A percentile compares a stretch with the other conserved stretches of the same genome.
Evolutionary conservation across 2,329 filamentous ascomycete genomes (phyloP).

Genomic region (Verticillium albo-atrum): DNA sequence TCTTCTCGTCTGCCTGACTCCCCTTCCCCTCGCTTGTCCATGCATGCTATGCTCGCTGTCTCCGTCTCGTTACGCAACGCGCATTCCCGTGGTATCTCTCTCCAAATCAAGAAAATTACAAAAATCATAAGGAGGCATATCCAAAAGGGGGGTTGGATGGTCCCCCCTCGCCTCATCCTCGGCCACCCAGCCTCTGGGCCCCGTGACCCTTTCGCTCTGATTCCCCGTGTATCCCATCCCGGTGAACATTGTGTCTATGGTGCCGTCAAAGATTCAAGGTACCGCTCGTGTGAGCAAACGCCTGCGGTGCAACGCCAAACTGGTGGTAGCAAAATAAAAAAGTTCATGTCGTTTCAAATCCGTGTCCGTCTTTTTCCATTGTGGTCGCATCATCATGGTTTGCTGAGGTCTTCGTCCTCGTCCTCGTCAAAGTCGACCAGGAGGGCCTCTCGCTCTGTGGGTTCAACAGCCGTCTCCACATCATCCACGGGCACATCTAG

Average conservation of each 20-base stretch:
- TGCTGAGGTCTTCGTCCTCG: not conserved
- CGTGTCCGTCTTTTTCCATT: not conserved
- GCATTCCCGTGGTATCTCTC: not conserved
- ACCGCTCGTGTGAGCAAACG: not conserved
- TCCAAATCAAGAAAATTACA: not conserved
- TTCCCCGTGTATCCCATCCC: not conserved
- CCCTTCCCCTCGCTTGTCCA: not conserved
- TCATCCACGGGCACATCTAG: slow-evolving; percentile 34
- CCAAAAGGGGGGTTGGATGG: too few relatives aligned
- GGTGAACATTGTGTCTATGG: not conserved
- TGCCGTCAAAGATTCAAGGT: not conserved
- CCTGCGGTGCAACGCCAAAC: not conserved
- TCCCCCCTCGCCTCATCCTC: not conserved
- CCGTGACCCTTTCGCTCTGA: not conserved
- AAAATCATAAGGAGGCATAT: not conserved
- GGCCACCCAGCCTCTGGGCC: not conserved
- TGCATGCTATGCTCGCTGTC: not conserved
- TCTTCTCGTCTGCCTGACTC: not conserved
- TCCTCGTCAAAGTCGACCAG: slow-evolving; percentile 1
- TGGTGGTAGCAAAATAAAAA: not conserved
- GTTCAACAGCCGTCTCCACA: slow-evolving; percentile 31
- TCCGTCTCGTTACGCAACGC: not conserved
- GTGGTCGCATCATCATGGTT: not conserved
- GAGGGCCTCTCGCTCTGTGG: slow-evolving; percentile 8
- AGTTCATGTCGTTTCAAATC: slow-evolving; percentile 5